Conservation (phyloP, 139 green algal genomes). For the Picochlorum costavermella region DNA sequence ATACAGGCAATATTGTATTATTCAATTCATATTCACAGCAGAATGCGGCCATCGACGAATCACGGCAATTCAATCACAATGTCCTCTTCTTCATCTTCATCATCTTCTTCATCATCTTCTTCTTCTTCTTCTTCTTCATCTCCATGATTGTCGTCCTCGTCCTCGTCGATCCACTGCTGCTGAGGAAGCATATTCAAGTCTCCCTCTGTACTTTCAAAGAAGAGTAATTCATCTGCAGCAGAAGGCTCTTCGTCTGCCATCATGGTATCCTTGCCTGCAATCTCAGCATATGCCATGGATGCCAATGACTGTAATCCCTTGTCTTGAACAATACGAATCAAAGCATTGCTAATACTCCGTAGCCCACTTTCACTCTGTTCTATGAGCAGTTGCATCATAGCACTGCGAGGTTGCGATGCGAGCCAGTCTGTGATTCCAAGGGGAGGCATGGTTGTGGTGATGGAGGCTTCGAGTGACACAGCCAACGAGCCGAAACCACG, state of each 20-base stretch:
- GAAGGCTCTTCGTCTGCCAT: not conserved
- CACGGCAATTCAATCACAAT: not conserved
- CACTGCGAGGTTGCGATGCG: not conserved
- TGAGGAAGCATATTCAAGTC: not conserved
- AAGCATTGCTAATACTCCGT: not conserved
- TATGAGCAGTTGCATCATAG: not conserved
- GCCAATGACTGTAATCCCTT: not conserved
- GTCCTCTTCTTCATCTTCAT: not conserved
- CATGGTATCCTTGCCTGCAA: too few relatives aligned
- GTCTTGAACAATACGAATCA: not conserved
- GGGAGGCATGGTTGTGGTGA: not conserved
- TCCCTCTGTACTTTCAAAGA: constrained; percentile 9
- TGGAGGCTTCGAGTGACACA: not conserved
- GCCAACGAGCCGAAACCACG: not conserved
- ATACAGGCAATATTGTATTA: too few relatives aligned
- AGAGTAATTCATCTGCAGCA: constrained; percentile 11
- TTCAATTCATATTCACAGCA: too few relatives aligned
- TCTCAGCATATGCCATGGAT: not conserved
- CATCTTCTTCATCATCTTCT: not conserved
- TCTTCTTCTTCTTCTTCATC: constrained; percentile 7
- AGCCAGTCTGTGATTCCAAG: not conserved
- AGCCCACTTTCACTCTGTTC: not conserved
- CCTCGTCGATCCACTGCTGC: not conserved
- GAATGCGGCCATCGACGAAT: too few relatives aligned
- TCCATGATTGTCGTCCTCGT: not conserved